phyloP scores from a whole-genome alignment of 371 early-diverging fungal genomes.

The Mortierella sp. region DNA sequence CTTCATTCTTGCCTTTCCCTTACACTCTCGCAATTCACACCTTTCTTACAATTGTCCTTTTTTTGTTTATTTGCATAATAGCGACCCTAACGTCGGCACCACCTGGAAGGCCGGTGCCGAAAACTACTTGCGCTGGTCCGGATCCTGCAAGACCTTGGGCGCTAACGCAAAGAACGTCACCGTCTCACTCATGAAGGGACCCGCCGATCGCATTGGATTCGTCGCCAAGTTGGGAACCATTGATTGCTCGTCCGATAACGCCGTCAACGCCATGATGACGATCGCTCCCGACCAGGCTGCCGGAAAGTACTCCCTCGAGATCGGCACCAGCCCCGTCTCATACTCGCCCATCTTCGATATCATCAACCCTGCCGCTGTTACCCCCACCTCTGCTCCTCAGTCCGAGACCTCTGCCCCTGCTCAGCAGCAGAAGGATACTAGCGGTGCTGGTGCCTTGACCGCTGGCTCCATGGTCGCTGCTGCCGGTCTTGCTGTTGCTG shows the following conservation, averaged over 20 bases:
- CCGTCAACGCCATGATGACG: neutral
- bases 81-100: constrained; percentile 7
- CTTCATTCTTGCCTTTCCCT: neutral
- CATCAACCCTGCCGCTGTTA: neutral
- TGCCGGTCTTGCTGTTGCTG: constrained; percentile 13
- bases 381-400: neutral
- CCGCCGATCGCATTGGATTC: neutral
- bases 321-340: constrained; percentile 13
- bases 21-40: neutral
- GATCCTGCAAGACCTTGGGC: constrained; percentile 12
- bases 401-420: neutral
- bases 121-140: constrained; percentile 10
- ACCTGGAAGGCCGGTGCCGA: constrained; percentile 9
- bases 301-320: constrained; percentile 16
- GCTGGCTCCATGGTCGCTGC: constrained; percentile 8
- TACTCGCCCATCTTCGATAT: constrained; percentile 14
- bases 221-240: constrained; percentile 7
- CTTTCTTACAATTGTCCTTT: neutral
- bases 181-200: constrained; percentile 7
- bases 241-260: constrained; percentile 14
- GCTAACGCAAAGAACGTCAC: neutral
- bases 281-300: neutral
- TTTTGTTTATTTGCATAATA: neutral
- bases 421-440: neutral
- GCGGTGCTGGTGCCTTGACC: constrained; percentile 9